Conservation (phyloP, 306 rosid species). For the Prunus armeniaca region DNA sequence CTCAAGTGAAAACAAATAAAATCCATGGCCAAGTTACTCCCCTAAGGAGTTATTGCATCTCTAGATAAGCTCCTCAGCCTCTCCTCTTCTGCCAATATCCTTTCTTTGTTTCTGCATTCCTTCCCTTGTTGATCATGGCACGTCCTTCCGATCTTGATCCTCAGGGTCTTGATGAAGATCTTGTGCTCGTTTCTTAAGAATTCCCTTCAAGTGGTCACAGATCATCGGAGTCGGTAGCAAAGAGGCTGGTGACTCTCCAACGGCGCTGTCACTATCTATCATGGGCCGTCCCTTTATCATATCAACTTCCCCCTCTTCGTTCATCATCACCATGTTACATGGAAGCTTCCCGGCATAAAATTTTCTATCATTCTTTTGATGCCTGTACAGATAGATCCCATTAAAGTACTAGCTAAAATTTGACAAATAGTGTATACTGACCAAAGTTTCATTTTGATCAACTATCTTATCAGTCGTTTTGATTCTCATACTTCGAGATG, state of each 20-base stretch:
- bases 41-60: neutral
- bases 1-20: neutral
- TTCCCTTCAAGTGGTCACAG: slow-evolving; percentile 21
- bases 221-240: neutral
- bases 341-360: slow-evolving; percentile 39
- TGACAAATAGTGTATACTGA: too few relatives aligned
- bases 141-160: neutral
- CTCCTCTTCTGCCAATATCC: neutral
- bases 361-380: slow-evolving; percentile 36
- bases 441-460: too few relatives aligned
- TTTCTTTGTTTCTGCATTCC: neutral
- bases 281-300: slow-evolving; percentile 31
- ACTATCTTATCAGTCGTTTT: too few relatives aligned
- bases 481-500: too few relatives aligned
- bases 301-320: slow-evolving; percentile 45
- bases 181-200: slow-evolving; percentile 5
- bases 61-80: neutral
- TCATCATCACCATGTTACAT: slow-evolving; percentile 53
- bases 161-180: neutral
- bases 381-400: slow-evolving; percentile 26
- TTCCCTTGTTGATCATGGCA: neutral
- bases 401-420: neutral
- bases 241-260: slow-evolving; percentile 16
- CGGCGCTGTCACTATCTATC: slow-evolving; percentile 9
- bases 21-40: neutral